Base-by-base conservation (phyloP, 1,139 yeast species). In the Saccharomycopsis crataegensis region DNA sequence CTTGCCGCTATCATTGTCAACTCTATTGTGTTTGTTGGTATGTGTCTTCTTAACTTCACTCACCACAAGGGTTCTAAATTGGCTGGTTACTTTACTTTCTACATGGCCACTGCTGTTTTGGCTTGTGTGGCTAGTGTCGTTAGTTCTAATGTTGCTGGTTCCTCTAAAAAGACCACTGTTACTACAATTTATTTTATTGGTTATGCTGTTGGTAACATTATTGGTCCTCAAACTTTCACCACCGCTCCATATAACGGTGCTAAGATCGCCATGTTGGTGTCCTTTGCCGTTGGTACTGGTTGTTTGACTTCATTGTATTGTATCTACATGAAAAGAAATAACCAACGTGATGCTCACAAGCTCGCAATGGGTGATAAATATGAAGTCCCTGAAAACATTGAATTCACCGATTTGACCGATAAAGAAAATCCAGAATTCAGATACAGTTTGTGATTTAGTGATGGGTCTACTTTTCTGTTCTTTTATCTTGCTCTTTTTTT, bases 141-240 rank as follows among this genome's bases (percentile, higher is more conserved):
- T 44, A 67, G 80, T 8, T 72, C 81, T 6, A 80, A 81, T 62
- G 71, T 74, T 31, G 80, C 82, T 9, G 87, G 87, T 9, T 78
- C 77, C 59, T 79, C 87, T 33, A 82, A 82, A 65, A 80, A 80
- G 60, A 65, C 72, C 46, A 70, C 77, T 8, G 71, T 72, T 17
- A 66, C 65, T 49, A 70, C 73, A 1, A 55, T 76, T 63, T 66
- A 78, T 52, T 69, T 81, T 56, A 67, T 81, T 53, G 81, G 78
- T 1, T 82, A 78, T 64, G 78, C 83, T 62, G 77, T 75, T 43
- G 86, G 86, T 32, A 80, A 79, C 62, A 66, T 78, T 50, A 65
- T 75, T 53, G 85, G 86, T 2, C 83, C 85, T 1, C 83, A 78
- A 60, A 77, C 83, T 0, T 81, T 80, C 61, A 63, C 69, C 43